These are phyloP conservation scores for Pelargonium australe DNA, from an alignment of 441 rosid species.

Conservation along the genomic window DNA sequence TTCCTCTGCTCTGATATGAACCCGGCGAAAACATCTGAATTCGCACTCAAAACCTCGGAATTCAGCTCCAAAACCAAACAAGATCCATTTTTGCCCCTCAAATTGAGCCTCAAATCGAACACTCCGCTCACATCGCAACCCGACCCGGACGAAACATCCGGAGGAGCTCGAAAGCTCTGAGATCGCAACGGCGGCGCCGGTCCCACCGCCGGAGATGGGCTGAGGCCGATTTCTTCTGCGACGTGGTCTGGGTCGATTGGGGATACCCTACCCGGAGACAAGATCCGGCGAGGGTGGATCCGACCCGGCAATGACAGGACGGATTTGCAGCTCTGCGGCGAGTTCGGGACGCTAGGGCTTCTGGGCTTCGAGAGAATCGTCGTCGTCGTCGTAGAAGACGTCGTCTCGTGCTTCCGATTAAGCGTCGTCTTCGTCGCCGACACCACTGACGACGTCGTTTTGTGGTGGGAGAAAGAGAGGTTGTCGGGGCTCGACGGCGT, in stretches of 20 bases:
- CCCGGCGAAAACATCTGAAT: constrained; percentile 53
- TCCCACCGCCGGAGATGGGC: constrained; percentile 22
- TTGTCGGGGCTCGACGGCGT: constrained; percentile 1
- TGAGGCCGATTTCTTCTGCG: constrained; percentile 5
- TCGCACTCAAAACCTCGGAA: constrained; percentile 47
- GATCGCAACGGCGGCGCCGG: constrained; percentile 34
- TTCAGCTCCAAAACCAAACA: constrained; percentile 58
- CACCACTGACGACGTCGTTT: constrained; percentile 3
- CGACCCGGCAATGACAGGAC: constrained; percentile 50
- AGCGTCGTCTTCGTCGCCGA: not conserved
- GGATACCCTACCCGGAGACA: constrained; percentile 87
- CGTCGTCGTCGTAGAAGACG: not conserved
- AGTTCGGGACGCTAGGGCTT: constrained; percentile 30
- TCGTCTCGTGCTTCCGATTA: not conserved
- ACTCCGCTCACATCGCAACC: constrained; percentile 19
- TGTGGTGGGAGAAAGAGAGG: constrained; percentile 19
- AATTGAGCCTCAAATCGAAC: constrained; percentile 59
- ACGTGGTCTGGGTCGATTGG: constrained; percentile 67
- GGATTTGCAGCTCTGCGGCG: constrained; percentile 68
- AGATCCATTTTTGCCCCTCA: constrained; percentile 65
- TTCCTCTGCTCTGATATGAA: constrained; percentile 34
- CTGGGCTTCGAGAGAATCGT: not conserved
- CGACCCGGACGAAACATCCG: constrained; percentile 20
- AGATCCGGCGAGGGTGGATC: constrained; percentile 74
- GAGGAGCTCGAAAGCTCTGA: constrained; percentile 34